phyloP scores from a whole-genome alignment of 305 asterid genomes.

The Solanum hybrid region DNA sequence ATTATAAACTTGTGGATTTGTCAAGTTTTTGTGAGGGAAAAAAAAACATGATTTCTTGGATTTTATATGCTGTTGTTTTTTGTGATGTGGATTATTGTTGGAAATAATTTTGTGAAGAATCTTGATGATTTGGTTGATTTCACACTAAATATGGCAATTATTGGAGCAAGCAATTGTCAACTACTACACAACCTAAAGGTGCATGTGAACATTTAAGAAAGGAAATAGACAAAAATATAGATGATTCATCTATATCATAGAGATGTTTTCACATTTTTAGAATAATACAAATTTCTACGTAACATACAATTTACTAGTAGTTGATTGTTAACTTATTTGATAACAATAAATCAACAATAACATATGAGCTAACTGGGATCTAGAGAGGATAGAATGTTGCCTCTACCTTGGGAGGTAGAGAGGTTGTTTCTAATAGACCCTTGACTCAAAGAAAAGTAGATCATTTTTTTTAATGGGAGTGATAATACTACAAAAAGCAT shows the following conservation, averaged over 20 bases:
- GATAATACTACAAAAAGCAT: background rate
- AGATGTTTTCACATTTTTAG: background rate
- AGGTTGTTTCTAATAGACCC: accelerated
- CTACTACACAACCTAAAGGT: background rate
- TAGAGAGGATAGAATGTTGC: background rate
- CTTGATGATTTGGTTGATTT: background rate
- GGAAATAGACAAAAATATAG: background rate
- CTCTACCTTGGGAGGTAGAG: background rate
- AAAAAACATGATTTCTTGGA: background rate
- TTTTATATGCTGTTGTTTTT: background rate
- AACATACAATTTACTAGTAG: background rate
- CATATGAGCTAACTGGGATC: background rate
- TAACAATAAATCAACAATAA: background rate
- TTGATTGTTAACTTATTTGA: background rate
- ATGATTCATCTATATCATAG: background rate
- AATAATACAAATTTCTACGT: background rate
- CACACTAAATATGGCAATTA: background rate
- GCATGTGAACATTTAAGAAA: background rate
- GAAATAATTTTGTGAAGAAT: background rate
- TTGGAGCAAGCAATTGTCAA: background rate
- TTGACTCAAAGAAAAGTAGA: no score
- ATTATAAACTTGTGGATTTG: background rate
- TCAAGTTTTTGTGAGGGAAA: background rate
- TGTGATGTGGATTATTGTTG: background rate
- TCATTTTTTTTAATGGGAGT: background rate